A percentile compares a stretch with the other conserved stretches of the same genome.
Conservation (phyloP, 1,284 basidiomycete species). For the Moesziomyces antarcticus region DNA sequence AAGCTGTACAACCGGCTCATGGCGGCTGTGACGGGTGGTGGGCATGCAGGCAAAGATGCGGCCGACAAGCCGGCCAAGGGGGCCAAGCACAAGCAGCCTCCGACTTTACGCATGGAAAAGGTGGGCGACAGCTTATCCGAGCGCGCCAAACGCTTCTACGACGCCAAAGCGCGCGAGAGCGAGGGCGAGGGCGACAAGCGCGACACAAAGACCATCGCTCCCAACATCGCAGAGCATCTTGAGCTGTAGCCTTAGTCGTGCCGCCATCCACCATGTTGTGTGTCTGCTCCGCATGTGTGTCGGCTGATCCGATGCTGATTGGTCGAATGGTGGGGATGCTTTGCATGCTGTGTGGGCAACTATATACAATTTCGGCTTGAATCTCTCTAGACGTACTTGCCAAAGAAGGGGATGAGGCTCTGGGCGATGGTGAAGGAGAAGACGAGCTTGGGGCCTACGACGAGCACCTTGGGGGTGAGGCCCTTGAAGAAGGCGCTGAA, state of each 20-base stretch:
- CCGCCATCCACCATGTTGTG: not conserved
- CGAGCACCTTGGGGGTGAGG: constrained; percentile 81
- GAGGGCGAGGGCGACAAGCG: not conserved
- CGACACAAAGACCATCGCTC: not conserved
- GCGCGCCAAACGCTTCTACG: constrained; percentile 48
- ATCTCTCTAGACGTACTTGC: constrained; percentile 71
- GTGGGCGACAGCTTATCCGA: constrained; percentile 44
- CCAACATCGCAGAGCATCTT: constrained; percentile 9
- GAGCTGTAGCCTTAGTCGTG: constrained; percentile 13
- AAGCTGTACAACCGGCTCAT: constrained; percentile 17
- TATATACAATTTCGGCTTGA: no score
- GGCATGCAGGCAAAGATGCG: not conserved
- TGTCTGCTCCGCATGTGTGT: not conserved
- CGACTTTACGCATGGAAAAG: constrained; percentile 33
- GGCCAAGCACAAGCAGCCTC: not conserved
- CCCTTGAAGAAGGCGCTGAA: constrained; percentile 93
- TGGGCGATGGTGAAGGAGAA: constrained; percentile 98
- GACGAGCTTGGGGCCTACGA: constrained; percentile 96
- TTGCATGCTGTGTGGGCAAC: not conserved
- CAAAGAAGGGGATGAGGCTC: constrained; percentile 91
- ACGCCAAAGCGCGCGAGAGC: constrained; percentile 16
- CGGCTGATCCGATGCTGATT: not conserved
- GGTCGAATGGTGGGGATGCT: not conserved
- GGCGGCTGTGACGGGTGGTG: constrained; percentile 7
- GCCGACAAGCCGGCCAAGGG: not conserved